A percentile compares a stretch with the other conserved stretches of the same genome.
These are phyloP conservation scores for Phytophthora pseudosyringae DNA, from an alignment of 352 stramenopile genomes.

Conservation along the genomic window DNA sequence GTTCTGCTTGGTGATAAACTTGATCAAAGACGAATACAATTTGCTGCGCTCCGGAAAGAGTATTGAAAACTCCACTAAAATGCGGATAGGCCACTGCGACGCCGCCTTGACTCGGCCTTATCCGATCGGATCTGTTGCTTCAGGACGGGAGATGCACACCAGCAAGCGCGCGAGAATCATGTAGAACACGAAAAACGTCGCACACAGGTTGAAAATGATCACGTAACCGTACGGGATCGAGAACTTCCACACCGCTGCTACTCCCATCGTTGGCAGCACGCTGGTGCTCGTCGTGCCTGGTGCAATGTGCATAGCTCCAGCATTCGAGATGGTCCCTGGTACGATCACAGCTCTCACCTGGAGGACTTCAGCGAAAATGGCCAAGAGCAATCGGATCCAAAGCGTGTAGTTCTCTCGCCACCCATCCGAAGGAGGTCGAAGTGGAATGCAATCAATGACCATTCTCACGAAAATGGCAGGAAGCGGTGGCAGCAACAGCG, in stretches of 20 bases:
- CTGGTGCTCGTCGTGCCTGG: neutral
- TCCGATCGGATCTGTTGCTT: slow-evolving; percentile 10
- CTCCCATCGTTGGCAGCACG: neutral
- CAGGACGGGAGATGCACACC: neutral
- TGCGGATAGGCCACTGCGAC: slow-evolving; percentile 24
- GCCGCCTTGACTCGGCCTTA: slow-evolving; percentile 20
- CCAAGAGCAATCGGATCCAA: too few species aligned
- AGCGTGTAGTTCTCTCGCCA: too few species aligned
- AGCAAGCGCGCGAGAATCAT: neutral
- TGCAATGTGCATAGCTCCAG: slow-evolving; percentile 7
- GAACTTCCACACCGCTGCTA: slow-evolving; percentile 25
- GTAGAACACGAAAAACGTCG: slow-evolving; percentile 11
- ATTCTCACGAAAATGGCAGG: too few species aligned
- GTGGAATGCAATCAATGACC: too few species aligned
- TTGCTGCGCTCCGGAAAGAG: slow-evolving; percentile 9
- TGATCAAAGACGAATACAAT: slow-evolving; percentile 27
- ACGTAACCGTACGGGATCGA: slow-evolving; percentile 34
- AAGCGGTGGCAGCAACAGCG: too few species aligned
- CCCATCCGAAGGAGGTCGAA: too few species aligned
- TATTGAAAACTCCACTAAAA: slow-evolving; percentile 28
- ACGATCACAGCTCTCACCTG: slow-evolving; percentile 9
- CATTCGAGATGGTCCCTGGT: slow-evolving; percentile 6
- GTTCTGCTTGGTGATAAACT: slow-evolving; percentile 36
- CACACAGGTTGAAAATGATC: slow-evolving; percentile 7
- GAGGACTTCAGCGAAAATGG: neutral